Evolutionary conservation across 2,329 filamentous ascomycete genomes (phyloP), one percentile per base, ranked within the genome.

Genomic region (Plenodomus tracheiphilus): DNA sequence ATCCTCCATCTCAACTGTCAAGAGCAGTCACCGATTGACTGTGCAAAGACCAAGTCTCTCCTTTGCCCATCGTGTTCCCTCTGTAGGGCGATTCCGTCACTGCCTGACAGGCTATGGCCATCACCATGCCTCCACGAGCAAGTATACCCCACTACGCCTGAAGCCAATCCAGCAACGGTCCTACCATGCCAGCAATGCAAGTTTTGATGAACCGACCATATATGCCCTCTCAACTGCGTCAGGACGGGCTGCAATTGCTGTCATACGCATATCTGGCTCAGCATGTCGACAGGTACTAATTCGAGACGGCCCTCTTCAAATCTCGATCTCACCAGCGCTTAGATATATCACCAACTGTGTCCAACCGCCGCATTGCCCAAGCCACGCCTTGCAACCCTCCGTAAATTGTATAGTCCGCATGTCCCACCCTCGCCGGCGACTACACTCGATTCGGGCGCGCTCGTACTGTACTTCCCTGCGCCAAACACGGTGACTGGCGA

Each of bases 401-500:
- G 93, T 52, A 88, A 85, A 1, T 79, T 99, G 0, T 85, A 87
- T 62, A 79, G 87, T 46, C 85, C 85, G 1, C 44, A 56, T 13
- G 47, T 61, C 0, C 62, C 71, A 5, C 61, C 74, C 0, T 70
- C 71, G 2, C 71, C 70, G 4, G 72, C 77, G 3, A 73, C 73
- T 11, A 69, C 87, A 15, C 79, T 90, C 19, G 94, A 99, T 67
- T 83, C 91, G 0, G 83, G 85, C 42, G 89, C 94, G 0, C 73
- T 97, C 11, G 79, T 96, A 2, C 80, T 97, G 21, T 89, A 88
- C 74, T 96, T 97, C 58, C 88, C 90, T 0, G 80, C 77, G 0
- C 92, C 93, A 0, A 82, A 83, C 41, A 96, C 91, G 0, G 91
- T 90, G 8, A 99, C 94, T 0, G 94, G 94, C 22, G 92, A 97